Base-by-base conservation (phyloP, 768 basidiomycete genomes). In the Collybia nuda region DNA sequence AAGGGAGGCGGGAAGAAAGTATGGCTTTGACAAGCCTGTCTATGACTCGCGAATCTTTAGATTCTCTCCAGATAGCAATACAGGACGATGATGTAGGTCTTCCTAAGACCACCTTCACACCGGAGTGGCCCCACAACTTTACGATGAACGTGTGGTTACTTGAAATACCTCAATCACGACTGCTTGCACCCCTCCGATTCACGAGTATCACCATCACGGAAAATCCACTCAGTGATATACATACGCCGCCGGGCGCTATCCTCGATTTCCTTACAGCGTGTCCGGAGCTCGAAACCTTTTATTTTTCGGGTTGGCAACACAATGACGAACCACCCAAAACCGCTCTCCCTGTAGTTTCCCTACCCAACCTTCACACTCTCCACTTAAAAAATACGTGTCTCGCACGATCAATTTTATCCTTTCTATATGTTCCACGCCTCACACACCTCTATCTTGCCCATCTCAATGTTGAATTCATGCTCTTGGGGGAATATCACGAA, bases 321-420 rank as follows among this genome's bases (percentile, higher is more conserved):
- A 76, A 80, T 55, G 72, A 74, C 53, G 60, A 71, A 47, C 47
- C 68, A 37, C 50, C 63, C 36, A 40, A 50, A 36, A 56, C 56
- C 2, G 58, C 64, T 0, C 70, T 74, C 5, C 73, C 74, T 21
- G 59, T 81, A 36, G 78, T 80, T 44, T 60, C 60, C 12, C 77
- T 90, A n/a, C 84, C 82, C 22, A 72, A 71, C 35, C 74, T 91
- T 51, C 79, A 77, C 47, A 77, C 75, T 4, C 67, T 91, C 15
- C 70, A 77, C 38, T 58, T 91, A 26, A 76, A 77, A 43, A 74
- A 71, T 56, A 80, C 85, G 15, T 87, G 82, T 64, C 78, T 76
- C 51, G 76, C 82, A 5, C 85, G 88, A 46, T 74, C 76, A 47
- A 65, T 90, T 36, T 78, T 91, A 42, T 85, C 86, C 0, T 76